A percentile compares a stretch with the other conserved stretches of the same genome.
These are phyloP conservation scores for Kondoa subrosea DNA, from an alignment of 768 basidiomycete genomes.

Conservation along the genomic window DNA sequence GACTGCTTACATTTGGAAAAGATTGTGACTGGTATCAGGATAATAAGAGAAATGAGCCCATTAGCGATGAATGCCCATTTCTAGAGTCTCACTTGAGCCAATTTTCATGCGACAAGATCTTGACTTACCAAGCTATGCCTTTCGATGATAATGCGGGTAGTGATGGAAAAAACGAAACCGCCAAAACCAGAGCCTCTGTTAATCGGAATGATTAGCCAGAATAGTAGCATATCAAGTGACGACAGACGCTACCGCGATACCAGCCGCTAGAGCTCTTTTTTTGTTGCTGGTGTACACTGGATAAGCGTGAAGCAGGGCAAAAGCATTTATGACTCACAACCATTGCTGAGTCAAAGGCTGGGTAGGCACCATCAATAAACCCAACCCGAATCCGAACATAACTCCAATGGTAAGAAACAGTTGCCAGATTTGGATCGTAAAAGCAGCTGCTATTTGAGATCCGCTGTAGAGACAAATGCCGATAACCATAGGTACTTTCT, in stretches of 20 bases:
- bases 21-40: slow-evolving; percentile 28
- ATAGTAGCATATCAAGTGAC: neutral
- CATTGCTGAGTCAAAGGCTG: slow-evolving; percentile 24
- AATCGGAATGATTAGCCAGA: neutral
- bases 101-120: neutral
- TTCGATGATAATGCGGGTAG: slow-evolving; percentile 23
- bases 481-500: slow-evolving; percentile 23
- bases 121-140: neutral
- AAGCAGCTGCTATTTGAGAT: slow-evolving; percentile 24
- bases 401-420: slow-evolving; percentile 28
- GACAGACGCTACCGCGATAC: neutral
- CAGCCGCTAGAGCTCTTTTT: neutral
- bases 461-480: slow-evolving; percentile 20
- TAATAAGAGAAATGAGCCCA: slow-evolving; percentile 28
- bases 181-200: slow-evolving; percentile 28
- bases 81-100: slow-evolving; percentile 16
- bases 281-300: too few relatives aligned
- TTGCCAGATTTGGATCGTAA: slow-evolving; percentile 26
- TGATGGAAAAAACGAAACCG: slow-evolving; percentile 22
- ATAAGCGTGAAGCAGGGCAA: too few relatives aligned
- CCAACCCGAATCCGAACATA: slow-evolving; percentile 26
- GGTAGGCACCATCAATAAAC: slow-evolving; percentile 18
- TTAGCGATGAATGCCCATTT: slow-evolving; percentile 32
- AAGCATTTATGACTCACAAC: slow-evolving; percentile 23
- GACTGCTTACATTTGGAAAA: slow-evolving; percentile 24